A percentile compares a stretch with the other conserved stretches of the same genome.
Evolutionary conservation across 2,329 filamentous ascomycete species (phyloP).

Genomic region (Podosphaera fusca): DNA sequence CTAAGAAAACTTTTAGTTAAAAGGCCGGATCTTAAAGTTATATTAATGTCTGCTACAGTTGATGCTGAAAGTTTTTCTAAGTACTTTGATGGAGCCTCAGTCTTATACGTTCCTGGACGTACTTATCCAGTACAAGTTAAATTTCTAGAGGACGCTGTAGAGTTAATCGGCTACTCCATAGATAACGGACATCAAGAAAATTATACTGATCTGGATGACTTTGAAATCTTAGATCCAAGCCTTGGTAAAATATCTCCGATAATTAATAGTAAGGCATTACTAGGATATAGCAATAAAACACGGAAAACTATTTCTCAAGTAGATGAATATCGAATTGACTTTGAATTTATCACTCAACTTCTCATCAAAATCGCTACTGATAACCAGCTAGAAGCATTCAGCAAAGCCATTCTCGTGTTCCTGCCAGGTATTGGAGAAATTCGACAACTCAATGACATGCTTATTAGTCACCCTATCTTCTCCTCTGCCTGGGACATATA

Average conservation of each 20-base stretch:
- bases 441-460: slow-evolving; percentile 62
- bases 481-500: slow-evolving; percentile 61
- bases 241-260: slow-evolving; percentile 22
- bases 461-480: slow-evolving; percentile 57
- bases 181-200: slow-evolving; percentile 24
- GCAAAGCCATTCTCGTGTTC: slow-evolving; percentile 84
- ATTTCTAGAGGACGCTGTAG: slow-evolving; percentile 81
- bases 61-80: slow-evolving; percentile 78
- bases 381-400: slow-evolving; percentile 43
- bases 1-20: slow-evolving; percentile 58
- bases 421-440: slow-evolving; percentile 89
- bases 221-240: slow-evolving; percentile 23
- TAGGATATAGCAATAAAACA: slow-evolving; percentile 54
- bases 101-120: slow-evolving; percentile 74
- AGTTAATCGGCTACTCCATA: slow-evolving; percentile 52
- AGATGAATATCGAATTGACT: slow-evolving; percentile 83
- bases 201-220: slow-evolving; percentile 37
- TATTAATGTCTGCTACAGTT: slow-evolving; percentile 94
- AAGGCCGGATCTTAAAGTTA: slow-evolving; percentile 63
- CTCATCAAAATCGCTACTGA: slow-evolving; percentile 54
- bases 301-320: slow-evolving; percentile 51
- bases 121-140: slow-evolving; percentile 80
- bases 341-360: slow-evolving; percentile 60
- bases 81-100: slow-evolving; percentile 66
- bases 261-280: slow-evolving; percentile 40